These are phyloP conservation scores for Penicillium sclerotiorum DNA, from an alignment of 2,329 filamentous ascomycete species.

Conservation along the genomic window DNA sequence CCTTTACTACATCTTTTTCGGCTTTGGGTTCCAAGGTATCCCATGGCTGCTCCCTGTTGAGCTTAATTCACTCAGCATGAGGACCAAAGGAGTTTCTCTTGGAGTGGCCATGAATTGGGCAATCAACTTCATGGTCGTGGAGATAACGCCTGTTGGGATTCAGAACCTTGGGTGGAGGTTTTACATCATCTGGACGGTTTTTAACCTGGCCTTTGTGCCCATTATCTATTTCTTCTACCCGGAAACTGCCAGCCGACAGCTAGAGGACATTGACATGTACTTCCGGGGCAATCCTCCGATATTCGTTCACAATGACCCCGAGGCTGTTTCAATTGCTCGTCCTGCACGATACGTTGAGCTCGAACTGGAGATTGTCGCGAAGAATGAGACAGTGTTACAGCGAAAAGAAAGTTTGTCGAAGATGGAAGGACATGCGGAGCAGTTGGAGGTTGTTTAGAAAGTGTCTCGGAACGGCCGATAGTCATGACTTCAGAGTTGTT, in stretches of 20 bases:
- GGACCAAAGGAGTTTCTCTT: constrained; percentile 8
- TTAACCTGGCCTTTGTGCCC: constrained; percentile 52
- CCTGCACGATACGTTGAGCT: constrained; percentile 15
- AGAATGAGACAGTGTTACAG: too few relatives aligned
- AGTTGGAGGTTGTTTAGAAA: too few relatives aligned
- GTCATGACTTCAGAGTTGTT: too few relatives aligned
- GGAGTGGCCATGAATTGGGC: constrained; percentile 18
- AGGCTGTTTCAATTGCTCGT: constrained; percentile 6
- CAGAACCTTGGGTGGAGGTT: constrained; percentile 42
- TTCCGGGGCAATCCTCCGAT: constrained; percentile 25
- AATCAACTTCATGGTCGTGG: constrained; percentile 36
- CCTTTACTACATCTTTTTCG: constrained; percentile 4
- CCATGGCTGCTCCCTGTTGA: constrained; percentile 6
- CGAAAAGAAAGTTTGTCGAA: too few relatives aligned
- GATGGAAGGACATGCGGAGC: too few relatives aligned
- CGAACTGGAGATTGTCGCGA: constrained; percentile 11
- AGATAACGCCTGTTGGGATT: constrained; percentile 49
- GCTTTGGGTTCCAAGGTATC: constrained; percentile 4
- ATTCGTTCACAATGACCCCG: constrained; percentile 10
- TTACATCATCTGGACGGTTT: constrained; percentile 44
- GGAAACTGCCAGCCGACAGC: constrained; percentile 25
- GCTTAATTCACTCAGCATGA: constrained; percentile 4
- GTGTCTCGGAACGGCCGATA: too few relatives aligned
- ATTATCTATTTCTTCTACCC: constrained; percentile 46
- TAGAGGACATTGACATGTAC: constrained; percentile 30